phyloP scores from a whole-genome alignment of 306 rosid genomes.

The Quercus rubra region DNA sequence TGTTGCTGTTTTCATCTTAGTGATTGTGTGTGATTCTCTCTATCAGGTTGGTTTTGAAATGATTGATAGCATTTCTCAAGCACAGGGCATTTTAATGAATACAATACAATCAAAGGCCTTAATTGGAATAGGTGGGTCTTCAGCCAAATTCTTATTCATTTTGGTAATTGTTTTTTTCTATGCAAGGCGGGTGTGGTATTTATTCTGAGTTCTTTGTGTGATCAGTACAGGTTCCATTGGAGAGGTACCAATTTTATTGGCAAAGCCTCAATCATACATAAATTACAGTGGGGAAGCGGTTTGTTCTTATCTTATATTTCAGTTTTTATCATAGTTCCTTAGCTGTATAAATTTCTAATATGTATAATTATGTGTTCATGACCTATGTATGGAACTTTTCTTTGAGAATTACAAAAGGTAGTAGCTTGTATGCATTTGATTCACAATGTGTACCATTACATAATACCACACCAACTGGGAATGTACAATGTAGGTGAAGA shows the following conservation, averaged over 20 bases:
- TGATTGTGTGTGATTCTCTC: constrained; percentile 14
- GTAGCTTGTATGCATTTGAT: not conserved
- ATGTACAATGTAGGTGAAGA: not conserved
- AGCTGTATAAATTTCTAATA: not conserved
- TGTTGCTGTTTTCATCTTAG: constrained; percentile 6
- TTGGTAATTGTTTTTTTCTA: not conserved
- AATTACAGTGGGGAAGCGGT: constrained; percentile 94
- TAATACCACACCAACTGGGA: not conserved
- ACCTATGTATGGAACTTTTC: not conserved
- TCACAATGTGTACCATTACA: not conserved
- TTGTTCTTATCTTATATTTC: constrained; percentile 31
- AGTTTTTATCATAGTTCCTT: not conserved
- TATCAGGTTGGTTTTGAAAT: constrained; percentile 88
- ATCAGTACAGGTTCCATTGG: constrained; percentile 82
- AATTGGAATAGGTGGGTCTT: constrained; percentile 74
- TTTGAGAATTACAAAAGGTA: not conserved
- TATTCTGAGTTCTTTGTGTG: constrained; percentile 26
- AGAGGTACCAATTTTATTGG: constrained; percentile 82
- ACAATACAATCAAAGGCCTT: constrained; percentile 88
- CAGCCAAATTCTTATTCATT: not conserved
- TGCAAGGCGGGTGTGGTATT: not conserved
- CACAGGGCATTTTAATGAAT: constrained; percentile 76
- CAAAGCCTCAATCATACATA: constrained; percentile 92
- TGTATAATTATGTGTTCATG: not conserved
- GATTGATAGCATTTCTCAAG: constrained; percentile 58